phyloP scores from a whole-genome alignment of 139 green algal genomes.

The Coelastrella sp. region DNA sequence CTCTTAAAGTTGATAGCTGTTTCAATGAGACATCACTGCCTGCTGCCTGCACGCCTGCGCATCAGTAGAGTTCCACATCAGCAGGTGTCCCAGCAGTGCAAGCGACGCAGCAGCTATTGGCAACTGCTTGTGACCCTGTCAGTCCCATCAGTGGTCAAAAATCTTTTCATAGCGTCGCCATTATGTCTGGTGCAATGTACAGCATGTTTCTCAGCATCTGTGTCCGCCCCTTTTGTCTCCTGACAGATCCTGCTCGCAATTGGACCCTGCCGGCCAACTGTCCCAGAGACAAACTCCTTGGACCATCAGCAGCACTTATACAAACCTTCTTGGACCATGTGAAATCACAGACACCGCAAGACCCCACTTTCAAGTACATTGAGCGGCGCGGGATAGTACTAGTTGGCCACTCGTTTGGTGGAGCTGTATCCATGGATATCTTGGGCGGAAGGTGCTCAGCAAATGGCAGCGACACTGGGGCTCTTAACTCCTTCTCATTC shows the following conservation, averaged over 20 bases:
- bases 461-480: not conserved
- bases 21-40: too few species aligned
- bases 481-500: not conserved
- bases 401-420: constrained; percentile 9
- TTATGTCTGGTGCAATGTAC: not conserved
- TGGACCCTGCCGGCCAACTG: not conserved
- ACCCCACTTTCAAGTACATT: not conserved
- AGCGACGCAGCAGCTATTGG: not conserved
- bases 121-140: not conserved
- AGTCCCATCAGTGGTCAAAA: not conserved
- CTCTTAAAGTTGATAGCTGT: too few species aligned
- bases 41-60: not conserved
- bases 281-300: not conserved
- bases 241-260: not conserved
- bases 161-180: not conserved
- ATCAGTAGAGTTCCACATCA: too few species aligned
- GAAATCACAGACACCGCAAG: not conserved
- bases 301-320: constrained; percentile 4
- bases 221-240: not conserved
- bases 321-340: constrained; percentile 8
- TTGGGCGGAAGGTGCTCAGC: not conserved
- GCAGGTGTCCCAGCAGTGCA: too few species aligned
- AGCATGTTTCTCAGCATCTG: not conserved
- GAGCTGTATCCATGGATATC: not conserved
- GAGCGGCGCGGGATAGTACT: constrained; percentile 6